A percentile compares a stretch with the other conserved stretches of the same genome.
Conservation (phyloP, 179 eudicot genomes). For the Beta macrorhiza region DNA sequence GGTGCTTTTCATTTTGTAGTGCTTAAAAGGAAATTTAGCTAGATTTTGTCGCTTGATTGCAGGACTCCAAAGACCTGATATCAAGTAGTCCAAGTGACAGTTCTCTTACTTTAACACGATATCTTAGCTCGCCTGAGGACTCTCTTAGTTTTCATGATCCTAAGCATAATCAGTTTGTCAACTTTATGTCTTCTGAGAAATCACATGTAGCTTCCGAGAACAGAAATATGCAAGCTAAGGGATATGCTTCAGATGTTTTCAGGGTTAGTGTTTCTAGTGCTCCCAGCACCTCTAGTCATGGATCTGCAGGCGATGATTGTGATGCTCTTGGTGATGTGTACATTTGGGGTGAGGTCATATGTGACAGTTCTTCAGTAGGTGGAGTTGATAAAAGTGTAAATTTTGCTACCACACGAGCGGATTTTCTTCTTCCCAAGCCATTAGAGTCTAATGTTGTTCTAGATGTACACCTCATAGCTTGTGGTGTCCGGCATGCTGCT, state of each 20-base stretch:
- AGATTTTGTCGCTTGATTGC: constrained; percentile 32
- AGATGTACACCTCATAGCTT: constrained; percentile 80
- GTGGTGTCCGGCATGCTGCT: constrained; percentile 86
- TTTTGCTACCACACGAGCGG: constrained; percentile 48
- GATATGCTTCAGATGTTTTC: constrained; percentile 66
- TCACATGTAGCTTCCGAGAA: constrained; percentile 72
- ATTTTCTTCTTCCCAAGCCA: constrained; percentile 74
- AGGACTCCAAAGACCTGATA: constrained; percentile 69
- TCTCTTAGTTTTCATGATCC: constrained; percentile 51
- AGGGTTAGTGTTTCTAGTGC: constrained; percentile 92
- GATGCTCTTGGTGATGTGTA: constrained; percentile 91
- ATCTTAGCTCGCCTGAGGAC: constrained; percentile 66
- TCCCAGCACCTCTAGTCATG: constrained; percentile 90
- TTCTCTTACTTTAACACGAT: constrained; percentile 55
- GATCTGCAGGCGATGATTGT: constrained; percentile 79
- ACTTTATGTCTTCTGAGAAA: constrained; percentile 45
- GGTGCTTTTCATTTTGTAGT: constrained; percentile 6
- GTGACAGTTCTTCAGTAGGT: constrained; percentile 51
- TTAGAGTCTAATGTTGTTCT: constrained; percentile 73
- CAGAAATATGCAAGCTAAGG: constrained; percentile 74
- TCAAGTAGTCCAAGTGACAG: constrained; percentile 78
- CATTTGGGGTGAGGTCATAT: constrained; percentile 87
- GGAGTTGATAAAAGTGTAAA: constrained; percentile 49
- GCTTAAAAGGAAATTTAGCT: not conserved
- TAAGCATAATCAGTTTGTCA: constrained; percentile 43